Conservation (phyloP, 768 basidiomycete genomes). For the Russula ochroleuca region DNA sequence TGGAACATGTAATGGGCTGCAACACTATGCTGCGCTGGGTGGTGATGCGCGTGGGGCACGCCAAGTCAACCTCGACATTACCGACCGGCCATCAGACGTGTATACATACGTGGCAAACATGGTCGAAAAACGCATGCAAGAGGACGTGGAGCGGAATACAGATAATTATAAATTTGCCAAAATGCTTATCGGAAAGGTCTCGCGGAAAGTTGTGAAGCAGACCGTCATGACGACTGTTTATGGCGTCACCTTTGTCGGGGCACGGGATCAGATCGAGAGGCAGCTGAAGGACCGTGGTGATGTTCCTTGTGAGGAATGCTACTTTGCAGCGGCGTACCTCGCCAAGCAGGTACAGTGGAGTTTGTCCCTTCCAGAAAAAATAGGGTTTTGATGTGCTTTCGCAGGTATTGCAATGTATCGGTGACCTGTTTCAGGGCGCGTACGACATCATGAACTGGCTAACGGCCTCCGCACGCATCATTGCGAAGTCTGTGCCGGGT, state of each 20-base stretch:
- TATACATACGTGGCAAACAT: conserved; percentile 88
- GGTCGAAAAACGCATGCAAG: conserved; percentile 64
- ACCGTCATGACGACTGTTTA: conserved; percentile 99
- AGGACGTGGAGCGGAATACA: conserved; percentile 44
- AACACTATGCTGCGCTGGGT: conserved; percentile 97
- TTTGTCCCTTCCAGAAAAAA: background rate
- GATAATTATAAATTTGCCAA: conserved; percentile 46
- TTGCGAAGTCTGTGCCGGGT: conserved; percentile 79
- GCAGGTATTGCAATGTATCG: conserved; percentile 74
- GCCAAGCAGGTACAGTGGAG: conserved; percentile 57
- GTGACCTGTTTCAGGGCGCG: conserved; percentile 90
- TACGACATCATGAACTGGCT: conserved; percentile 91
- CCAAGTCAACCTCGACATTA: conserved; percentile 86
- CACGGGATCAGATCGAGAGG: conserved; percentile 88
- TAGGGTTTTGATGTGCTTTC: background rate
- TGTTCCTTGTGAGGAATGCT: conserved; percentile 67
- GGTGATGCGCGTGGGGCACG: conserved; percentile 84
- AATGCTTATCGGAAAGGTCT: conserved; percentile 69
- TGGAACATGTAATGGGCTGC: conserved; percentile 96
- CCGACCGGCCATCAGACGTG: conserved; percentile 88
- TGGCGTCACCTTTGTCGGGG: conserved; percentile 93
- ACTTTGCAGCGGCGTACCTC: conserved; percentile 70
- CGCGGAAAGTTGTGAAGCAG: conserved; percentile 96
- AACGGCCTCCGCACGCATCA: conserved; percentile 72
- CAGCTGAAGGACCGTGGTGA: conserved; percentile 77